Conservation (phyloP, 2,329 filamentous ascomycete genomes). For the Hypoxylon sp. region DNA sequence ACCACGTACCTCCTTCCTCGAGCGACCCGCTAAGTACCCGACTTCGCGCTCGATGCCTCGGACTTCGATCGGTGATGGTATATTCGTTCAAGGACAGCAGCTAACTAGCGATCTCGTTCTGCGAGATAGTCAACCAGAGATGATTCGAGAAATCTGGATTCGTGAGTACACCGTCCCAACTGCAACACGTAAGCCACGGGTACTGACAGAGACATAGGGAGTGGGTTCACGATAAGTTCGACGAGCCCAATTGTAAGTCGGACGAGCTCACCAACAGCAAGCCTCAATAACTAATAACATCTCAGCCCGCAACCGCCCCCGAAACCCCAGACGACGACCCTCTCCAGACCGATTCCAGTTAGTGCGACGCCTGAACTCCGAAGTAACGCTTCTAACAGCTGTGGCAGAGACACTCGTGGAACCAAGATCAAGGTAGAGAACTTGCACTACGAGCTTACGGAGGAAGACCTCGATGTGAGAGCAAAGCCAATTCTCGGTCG, state of each 20-base stretch:
- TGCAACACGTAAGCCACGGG: constrained; percentile 1
- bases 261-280: not conserved
- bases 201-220: constrained; percentile 68
- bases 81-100: constrained; percentile 57
- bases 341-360: constrained; percentile 55
- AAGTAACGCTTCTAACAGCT: constrained; percentile 30
- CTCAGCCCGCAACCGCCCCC: constrained; percentile 47
- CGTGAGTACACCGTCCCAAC: constrained; percentile 63
- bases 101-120: constrained; percentile 65
- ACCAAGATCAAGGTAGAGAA: constrained; percentile 88
- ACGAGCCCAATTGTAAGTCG: constrained; percentile 72
- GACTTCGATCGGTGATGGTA: constrained; percentile 54
- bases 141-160: constrained; percentile 75
- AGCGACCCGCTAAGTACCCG: constrained; percentile 49
- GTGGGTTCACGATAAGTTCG: constrained; percentile 94
- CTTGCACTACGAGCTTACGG: constrained; percentile 90
- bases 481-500: not conserved
- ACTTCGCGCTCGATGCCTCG: constrained; percentile 54
- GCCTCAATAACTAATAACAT: constrained; percentile 14
- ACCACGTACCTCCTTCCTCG: constrained; percentile 49
- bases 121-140: constrained; percentile 66
- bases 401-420: constrained; percentile 65
- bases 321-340: constrained; percentile 53
- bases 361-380: constrained; percentile 32
- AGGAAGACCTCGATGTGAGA: constrained; percentile 82